Evolutionary conservation across 116 monocot species (phyloP).

Genomic region (Posidonia oceanica): DNA sequence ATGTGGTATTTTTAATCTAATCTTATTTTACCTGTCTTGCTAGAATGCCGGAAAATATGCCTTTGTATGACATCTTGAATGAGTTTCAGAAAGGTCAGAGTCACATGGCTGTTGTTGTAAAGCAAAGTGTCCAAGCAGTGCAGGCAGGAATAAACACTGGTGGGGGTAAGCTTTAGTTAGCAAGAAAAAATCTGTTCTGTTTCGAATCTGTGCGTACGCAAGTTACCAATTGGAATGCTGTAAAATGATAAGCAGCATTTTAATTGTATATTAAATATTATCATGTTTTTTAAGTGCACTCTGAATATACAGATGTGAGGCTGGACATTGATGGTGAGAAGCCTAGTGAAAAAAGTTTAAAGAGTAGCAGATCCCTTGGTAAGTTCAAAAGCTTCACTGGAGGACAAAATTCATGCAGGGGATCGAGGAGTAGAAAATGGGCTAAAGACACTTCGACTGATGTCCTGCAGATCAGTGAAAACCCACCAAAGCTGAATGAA

Average conservation of each 20-base stretch:
- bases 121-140: slow-evolving; percentile 6
- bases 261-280: not conserved
- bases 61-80: slow-evolving; percentile 94
- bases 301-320: slow-evolving; percentile 13
- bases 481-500: slow-evolving; percentile 20
- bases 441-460: slow-evolving; percentile 16
- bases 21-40: not conserved
- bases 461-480: slow-evolving; percentile 23
- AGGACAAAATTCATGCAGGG: slow-evolving; percentile 9
- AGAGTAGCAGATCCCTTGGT: slow-evolving; percentile 2
- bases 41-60: slow-evolving; percentile 80
- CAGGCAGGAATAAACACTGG: slow-evolving; percentile 1
- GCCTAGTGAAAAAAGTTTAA: slow-evolving; percentile 12
- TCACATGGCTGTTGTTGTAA: slow-evolving; percentile 41
- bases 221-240: not conserved
- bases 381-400: slow-evolving; percentile 19
- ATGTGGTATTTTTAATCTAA: not conserved
- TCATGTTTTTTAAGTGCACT: not conserved
- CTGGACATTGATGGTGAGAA: slow-evolving; percentile 21
- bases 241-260: not conserved
- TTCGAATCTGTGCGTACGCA: too few species aligned
- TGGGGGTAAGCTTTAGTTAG: slow-evolving; percentile 4
- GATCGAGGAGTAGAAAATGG: slow-evolving; percentile 22
- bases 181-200: not conserved
- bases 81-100: slow-evolving; percentile 98